These are phyloP conservation scores for Filobasidium floriforme DNA, from an alignment of 768 basidiomycete genomes.

Conservation along the genomic window DNA sequence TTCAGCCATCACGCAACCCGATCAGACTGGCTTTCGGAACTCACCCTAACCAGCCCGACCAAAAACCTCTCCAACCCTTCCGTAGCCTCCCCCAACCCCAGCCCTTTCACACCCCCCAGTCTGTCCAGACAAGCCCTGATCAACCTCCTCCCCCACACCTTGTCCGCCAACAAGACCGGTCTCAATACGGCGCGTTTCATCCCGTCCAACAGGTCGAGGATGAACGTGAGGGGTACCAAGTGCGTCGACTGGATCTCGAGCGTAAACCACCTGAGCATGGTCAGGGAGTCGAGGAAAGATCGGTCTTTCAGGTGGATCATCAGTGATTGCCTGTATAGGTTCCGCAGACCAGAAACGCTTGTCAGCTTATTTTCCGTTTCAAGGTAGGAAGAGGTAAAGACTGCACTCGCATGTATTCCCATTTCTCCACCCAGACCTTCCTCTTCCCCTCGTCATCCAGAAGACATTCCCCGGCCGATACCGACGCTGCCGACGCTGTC, in stretches of 20 bases:
- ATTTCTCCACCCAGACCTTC: slow-evolving; percentile 7
- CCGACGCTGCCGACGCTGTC: not conserved
- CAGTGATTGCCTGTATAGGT: not conserved
- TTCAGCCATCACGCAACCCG: not conserved
- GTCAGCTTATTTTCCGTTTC: not conserved
- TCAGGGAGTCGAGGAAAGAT: slow-evolving; percentile 1
- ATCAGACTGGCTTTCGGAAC: too few species aligned
- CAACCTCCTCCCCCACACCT: not conserved
- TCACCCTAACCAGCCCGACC: not conserved
- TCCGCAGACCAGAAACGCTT: not conserved
- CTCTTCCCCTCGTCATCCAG: slow-evolving; percentile 7
- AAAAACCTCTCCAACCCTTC: not conserved
- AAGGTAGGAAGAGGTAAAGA: not conserved
- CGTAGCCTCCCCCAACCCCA: not conserved
- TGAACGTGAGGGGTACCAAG: not conserved
- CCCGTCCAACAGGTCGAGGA: not conserved
- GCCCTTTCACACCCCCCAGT: not conserved
- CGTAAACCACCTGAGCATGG: not conserved
- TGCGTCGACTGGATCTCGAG: not conserved
- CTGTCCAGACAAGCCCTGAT: not conserved
- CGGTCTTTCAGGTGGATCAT: not conserved
- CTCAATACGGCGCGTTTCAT: not conserved
- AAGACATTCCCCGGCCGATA: not conserved
- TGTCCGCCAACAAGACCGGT: not conserved
- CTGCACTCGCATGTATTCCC: slow-evolving; percentile 15